Base-by-base conservation (phyloP, 2,329 filamentous ascomycete genomes). In the Knufia fluminis region DNA sequence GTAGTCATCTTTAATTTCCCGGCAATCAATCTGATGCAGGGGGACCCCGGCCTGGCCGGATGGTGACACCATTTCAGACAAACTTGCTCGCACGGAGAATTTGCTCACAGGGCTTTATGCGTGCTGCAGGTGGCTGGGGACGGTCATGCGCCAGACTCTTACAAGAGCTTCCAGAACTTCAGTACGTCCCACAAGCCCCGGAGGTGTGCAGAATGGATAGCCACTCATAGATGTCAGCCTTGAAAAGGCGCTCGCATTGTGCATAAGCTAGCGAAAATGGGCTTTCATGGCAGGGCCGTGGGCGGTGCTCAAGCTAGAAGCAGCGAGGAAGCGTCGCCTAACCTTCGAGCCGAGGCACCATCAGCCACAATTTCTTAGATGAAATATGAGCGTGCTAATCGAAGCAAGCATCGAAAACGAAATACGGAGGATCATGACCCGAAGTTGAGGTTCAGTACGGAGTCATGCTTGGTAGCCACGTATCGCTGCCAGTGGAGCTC, bases 261-360 rank as follows among this genome's bases (percentile, higher is more conserved):
- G 33, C 33, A 36, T 36, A 16, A 36, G 7, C 28, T 14, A 7
- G 28, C 28, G 7, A 14, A 31, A 7, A 7, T 28, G 12, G 26
- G 6, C 26, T 12, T 28, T 28, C 26, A 12, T 12, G 26, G 26
- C 26, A 28, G 26, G 26, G 12, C 26, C 26, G 12, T 12, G 6
- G 26, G 12, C 40, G 40, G 19, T 12, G 19, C 40, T 26, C 22
- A 43, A 43, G 40, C 22, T 43, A 43, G 40, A 26, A 43, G 40
- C 22, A 16, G 19, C 24, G 22, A n/a, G 22, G 10, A 43, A 43
- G 10, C 3, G 7, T 26, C 22, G 14, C 14, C 14, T 24, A 24
- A 43, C 14, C 24, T 28, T 43, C 24, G 38, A 19, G 38, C 38
- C 38, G 38, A 40, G 38, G 38, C 38, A 17, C 22, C 4, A 9